A percentile compares a stretch with the other conserved stretches of the same genome.
phyloP scores from a whole-genome alignment of 2,329 filamentous ascomycete species.

The Trichoderma pleuroti region DNA sequence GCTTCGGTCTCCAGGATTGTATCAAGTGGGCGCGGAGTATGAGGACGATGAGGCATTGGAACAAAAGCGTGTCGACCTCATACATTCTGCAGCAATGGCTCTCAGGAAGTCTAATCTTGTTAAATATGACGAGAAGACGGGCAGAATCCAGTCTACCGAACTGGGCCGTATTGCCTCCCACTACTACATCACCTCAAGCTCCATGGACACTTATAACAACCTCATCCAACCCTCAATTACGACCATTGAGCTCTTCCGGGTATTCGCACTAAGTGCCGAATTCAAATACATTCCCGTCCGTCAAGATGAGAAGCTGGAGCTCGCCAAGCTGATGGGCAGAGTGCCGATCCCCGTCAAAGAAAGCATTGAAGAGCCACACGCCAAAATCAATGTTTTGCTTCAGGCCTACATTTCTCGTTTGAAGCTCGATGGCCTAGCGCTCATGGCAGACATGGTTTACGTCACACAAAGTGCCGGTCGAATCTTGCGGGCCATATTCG shows the following conservation, averaged over 20 bases:
- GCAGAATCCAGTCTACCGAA: conserved; percentile 85
- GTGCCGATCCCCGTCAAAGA: conserved; percentile 98
- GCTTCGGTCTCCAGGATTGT: conserved; percentile 90
- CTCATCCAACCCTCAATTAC: conserved; percentile 91
- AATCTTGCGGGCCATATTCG: conserved; percentile 92
- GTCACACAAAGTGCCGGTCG: conserved; percentile 96
- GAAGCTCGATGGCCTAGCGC: conserved; percentile 85
- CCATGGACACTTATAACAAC: conserved; percentile 96
- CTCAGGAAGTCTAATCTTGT: conserved; percentile 84
- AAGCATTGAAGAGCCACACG: conserved; percentile 91
- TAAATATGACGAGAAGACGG: conserved; percentile 93
- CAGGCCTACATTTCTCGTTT: conserved; percentile 96
- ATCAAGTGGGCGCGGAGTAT: conserved; percentile 94
- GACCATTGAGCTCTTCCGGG: conserved; percentile 91
- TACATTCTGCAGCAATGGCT: conserved; percentile 86
- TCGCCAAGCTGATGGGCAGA: conserved; percentile 82
- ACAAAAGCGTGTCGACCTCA: conserved; percentile 94
- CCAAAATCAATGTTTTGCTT: conserved; percentile 95
- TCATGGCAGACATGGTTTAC: conserved; percentile 99
- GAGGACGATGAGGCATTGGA: conserved; percentile 87
- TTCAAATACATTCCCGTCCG: conserved; percentile 99
- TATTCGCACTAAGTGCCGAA: conserved; percentile 93
- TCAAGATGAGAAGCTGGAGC: conserved; percentile 94
- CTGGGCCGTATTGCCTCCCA: conserved; percentile 94
- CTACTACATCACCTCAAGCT: conserved; percentile 95